Conservation (phyloP, 345 rosid genomes). For the Eucalyptus dawsonii region DNA sequence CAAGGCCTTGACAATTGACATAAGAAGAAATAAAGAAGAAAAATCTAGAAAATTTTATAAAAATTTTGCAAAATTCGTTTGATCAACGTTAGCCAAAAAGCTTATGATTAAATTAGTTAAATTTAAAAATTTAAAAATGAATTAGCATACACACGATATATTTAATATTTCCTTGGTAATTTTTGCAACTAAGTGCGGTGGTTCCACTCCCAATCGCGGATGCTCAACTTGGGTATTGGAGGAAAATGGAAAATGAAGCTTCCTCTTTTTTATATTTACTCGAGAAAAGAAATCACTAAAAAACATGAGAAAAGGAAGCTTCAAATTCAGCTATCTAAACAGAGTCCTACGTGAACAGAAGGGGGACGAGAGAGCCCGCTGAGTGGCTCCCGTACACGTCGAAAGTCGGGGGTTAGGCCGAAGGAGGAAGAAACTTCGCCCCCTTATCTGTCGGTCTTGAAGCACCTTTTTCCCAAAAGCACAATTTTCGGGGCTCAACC, state of each 20-base stretch:
- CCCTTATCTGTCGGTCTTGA: neutral
- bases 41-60: neutral
- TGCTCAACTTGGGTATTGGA: neutral
- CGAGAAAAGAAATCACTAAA: neutral
- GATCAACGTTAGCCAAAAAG: fast-evolving
- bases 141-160: neutral
- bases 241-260: neutral
- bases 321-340: neutral
- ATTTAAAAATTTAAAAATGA: fast-evolving
- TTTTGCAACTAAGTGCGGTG: neutral
- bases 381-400: neutral
- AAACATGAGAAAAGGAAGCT: neutral
- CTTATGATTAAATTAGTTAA: neutral
- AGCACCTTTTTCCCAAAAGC: neutral
- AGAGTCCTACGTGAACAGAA: neutral
- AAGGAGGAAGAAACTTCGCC: neutral
- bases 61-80: neutral
- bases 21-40: neutral
- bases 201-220: neutral
- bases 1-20: neutral
- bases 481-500: neutral
- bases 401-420: neutral
- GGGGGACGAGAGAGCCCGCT: neutral
- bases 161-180: neutral
- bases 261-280: neutral